phyloP scores from a whole-genome alignment of 345 rosid species.

The Aegle marmelos region DNA sequence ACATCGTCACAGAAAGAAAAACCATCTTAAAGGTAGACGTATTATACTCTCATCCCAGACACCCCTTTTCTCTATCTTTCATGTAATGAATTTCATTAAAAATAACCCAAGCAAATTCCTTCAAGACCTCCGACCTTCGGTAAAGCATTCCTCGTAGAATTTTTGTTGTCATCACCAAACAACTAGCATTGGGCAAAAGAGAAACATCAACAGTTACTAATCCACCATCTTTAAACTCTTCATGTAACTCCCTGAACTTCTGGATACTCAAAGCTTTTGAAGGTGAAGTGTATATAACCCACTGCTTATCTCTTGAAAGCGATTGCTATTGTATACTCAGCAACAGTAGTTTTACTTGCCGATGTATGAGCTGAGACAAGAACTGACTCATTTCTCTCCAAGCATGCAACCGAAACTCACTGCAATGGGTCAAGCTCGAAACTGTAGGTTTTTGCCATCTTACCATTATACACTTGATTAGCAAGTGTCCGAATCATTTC shows the following conservation, averaged over 20 bases:
- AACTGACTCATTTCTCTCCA: conserved; percentile 90
- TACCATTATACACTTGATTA: conserved; percentile 62
- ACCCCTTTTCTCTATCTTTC: conserved; percentile 94
- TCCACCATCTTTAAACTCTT: conserved; percentile 91
- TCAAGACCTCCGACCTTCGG: conserved; percentile 86
- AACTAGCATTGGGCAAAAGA: conserved; percentile 88
- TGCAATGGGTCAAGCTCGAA: conserved; percentile 60
- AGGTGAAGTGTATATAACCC: conserved; percentile 93
- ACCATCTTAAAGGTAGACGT: conserved; percentile 93
- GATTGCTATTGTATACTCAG: conserved; percentile 98
- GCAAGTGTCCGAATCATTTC: conserved; percentile 63
- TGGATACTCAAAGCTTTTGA: conserved; percentile 97
- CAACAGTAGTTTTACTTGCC: conserved; percentile 96
- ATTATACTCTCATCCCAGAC: conserved; percentile 99
- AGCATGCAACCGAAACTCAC: conserved; percentile 73
- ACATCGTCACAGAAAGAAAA: conserved; percentile 96
- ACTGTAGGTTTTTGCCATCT: conserved; percentile 73
- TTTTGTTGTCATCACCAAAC: conserved; percentile 97
- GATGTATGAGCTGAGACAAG: conserved; percentile 93
- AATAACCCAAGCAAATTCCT: conserved; percentile 97
- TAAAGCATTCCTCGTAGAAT: conserved; percentile 96
- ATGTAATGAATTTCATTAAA: conserved; percentile 97
- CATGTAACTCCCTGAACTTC: conserved; percentile 89
- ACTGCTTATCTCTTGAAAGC: conserved; percentile 90
- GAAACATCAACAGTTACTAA: conserved; percentile 99